These are phyloP conservation scores for Pisolithus microcarpus DNA, from an alignment of 768 basidiomycete species.

Conservation along the genomic window DNA sequence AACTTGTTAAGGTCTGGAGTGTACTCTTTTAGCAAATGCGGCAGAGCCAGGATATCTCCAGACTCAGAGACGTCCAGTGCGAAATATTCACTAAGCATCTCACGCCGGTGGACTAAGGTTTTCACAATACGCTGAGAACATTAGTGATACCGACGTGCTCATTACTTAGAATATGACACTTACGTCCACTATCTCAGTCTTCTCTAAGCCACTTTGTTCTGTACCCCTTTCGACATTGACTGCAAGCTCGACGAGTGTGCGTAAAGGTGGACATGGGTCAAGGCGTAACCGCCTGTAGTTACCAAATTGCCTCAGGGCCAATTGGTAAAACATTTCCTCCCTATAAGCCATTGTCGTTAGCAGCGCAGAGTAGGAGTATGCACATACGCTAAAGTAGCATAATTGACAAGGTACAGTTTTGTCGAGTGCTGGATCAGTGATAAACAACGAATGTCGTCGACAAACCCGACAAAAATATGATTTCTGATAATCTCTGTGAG, in stretches of 20 bases:
- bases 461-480: conserved; percentile 89
- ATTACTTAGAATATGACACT: conserved; percentile 15
- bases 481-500: conserved; percentile 77
- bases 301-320: conserved; percentile 88
- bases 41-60: conserved; percentile 69
- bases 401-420: conserved; percentile 84
- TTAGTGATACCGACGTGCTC: neutral
- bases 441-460: conserved; percentile 64
- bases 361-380: neutral
- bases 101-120: conserved; percentile 53
- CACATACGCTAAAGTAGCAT: conserved; percentile 75
- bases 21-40: conserved; percentile 78
- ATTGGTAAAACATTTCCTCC: conserved; percentile 93
- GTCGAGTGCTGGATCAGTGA: conserved; percentile 85
- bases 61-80: conserved; percentile 59
- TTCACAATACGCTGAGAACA: conserved; percentile 50
- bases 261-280: conserved; percentile 73
- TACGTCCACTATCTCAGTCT: conserved; percentile 66
- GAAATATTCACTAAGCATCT: conserved; percentile 93
- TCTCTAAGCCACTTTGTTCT: conserved; percentile 44
- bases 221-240: conserved; percentile 58
- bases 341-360: conserved; percentile 30
- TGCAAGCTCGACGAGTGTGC: conserved; percentile 67
- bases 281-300: conserved; percentile 69
- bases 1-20: conserved; percentile 88